Conservation (phyloP, 2,329 filamentous ascomycete species). For the Aspergillus aculeatus region DNA sequence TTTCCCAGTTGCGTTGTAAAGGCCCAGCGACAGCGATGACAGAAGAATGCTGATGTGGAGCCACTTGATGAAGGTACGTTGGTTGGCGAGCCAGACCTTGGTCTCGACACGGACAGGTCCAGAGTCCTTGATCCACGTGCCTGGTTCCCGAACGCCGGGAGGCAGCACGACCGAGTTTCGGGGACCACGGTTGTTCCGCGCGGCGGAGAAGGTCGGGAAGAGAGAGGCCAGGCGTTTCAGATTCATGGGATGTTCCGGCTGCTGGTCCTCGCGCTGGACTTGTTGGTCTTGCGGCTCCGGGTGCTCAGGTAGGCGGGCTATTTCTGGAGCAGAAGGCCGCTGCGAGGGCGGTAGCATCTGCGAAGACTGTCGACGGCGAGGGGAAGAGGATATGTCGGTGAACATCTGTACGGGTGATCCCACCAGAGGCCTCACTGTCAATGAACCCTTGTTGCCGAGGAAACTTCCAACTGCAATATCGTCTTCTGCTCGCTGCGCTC, state of each 20-base stretch:
- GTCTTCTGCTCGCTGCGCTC: conserved; percentile 77
- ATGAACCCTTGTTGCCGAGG: conserved; percentile 56
- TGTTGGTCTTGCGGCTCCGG: conserved; percentile 32
- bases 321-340: conserved; percentile 37
- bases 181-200: conserved; percentile 65
- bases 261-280: conserved; percentile 23
- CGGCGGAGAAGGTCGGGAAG: conserved; percentile 78
- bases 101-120: conserved; percentile 91
- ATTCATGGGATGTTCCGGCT: conserved; percentile 43
- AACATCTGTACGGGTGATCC: conserved; percentile 36
- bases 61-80: conserved; percentile 98
- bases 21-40: conserved; percentile 74
- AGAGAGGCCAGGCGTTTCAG: conserved; percentile 65
- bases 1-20: conserved; percentile 84
- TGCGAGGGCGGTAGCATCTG: conserved; percentile 25
- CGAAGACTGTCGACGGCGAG: conserved; percentile 23
- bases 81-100: conserved; percentile 98
- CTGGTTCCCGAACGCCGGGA: conserved; percentile 82
- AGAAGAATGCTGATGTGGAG: conserved; percentile 90
- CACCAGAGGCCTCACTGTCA: conserved; percentile 25
- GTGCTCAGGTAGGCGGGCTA: conserved; percentile 38
- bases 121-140: conserved; percentile 88
- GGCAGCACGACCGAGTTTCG: conserved; percentile 63
- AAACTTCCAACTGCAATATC: conserved; percentile 88
- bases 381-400: conserved; percentile 26